phyloP scores from a whole-genome alignment of 2,329 filamentous ascomycete genomes.

The Botrytis deweyae region DNA sequence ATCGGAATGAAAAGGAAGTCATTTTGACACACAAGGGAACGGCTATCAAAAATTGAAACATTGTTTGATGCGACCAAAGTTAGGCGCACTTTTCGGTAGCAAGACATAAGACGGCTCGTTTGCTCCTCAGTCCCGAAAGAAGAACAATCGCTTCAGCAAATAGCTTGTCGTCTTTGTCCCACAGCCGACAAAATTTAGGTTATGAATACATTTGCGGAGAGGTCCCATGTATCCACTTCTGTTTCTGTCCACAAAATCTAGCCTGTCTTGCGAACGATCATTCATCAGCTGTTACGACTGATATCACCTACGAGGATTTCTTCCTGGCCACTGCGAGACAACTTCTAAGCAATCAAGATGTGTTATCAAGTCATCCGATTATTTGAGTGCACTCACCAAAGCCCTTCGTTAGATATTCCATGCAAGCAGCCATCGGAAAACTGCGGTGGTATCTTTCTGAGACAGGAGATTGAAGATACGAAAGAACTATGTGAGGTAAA shows the following conservation, averaged over 20 bases:
- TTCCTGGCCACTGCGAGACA: neutral
- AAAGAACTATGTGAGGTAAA: conserved; percentile 27
- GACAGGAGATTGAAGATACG: conserved; percentile 31
- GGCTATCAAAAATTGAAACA: conserved; percentile 27
- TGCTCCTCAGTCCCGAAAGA: conserved; percentile 6
- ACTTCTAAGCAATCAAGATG: conserved; percentile 26
- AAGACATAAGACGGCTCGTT: neutral
- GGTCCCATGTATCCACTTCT: neutral
- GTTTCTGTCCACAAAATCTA: neutral
- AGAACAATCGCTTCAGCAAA: conserved; percentile 6
- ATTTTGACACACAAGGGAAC: conserved; percentile 54
- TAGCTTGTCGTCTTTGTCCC: conserved; percentile 13
- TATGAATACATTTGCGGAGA: neutral
- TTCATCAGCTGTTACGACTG: neutral
- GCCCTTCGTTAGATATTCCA: conserved; percentile 24
- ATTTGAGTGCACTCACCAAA: conserved; percentile 35
- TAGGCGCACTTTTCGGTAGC: neutral
- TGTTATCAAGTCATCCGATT: conserved; percentile 36
- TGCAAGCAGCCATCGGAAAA: conserved; percentile 28
- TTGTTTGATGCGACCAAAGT: conserved; percentile 1
- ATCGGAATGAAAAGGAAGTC: conserved; percentile 43
- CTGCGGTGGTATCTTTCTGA: conserved; percentile 33
- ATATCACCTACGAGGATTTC: neutral
- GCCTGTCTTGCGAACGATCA: neutral
- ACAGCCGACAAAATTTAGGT: conserved; percentile 7